Evolutionary conservation across 371 early-diverging fungal genomes (phyloP).

Genomic region (Mortierella sp.): DNA sequence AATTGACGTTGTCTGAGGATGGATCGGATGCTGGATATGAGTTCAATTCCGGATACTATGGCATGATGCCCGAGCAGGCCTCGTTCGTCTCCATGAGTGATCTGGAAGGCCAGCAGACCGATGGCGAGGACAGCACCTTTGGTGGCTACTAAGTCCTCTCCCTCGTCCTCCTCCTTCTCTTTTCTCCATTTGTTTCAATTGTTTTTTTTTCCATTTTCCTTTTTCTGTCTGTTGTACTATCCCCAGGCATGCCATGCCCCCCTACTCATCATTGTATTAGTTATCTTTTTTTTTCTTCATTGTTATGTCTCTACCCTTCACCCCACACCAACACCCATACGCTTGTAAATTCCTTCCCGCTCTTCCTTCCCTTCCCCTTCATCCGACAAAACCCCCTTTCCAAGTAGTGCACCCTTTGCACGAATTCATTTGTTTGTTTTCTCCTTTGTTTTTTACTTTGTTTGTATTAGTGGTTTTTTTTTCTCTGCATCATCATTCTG

Average conservation of each 20-base stretch:
- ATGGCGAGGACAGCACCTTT: constrained; percentile 56
- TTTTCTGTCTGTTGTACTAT: constrained; percentile 4
- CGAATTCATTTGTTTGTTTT: constrained; percentile 3
- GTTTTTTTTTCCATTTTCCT: background rate
- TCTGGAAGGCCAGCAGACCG: constrained; percentile 57
- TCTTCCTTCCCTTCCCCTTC: background rate
- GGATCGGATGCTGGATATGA: constrained; percentile 41
- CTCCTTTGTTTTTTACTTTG: constrained; percentile 1
- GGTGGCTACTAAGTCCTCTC: constrained; percentile 40
- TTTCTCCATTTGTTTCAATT: background rate
- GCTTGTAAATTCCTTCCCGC: constrained; percentile 5
- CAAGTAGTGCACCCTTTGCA: constrained; percentile 8
- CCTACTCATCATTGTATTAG: background rate
- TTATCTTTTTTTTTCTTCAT: constrained; percentile 3
- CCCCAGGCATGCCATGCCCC: constrained; percentile 1
- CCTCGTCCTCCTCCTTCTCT: background rate
- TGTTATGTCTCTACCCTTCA: background rate
- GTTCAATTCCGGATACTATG: constrained; percentile 51
- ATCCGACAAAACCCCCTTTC: background rate
- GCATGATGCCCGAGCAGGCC: constrained; percentile 60
- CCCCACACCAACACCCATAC: background rate
- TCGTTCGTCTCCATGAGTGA: constrained; percentile 60
- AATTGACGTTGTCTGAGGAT: constrained; percentile 38
- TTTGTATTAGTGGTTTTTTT: constrained; percentile 12
- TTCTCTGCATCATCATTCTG: background rate